A percentile compares a stretch with the other conserved stretches of the same genome.
Evolutionary conservation across 1,284 basidiomycete genomes (phyloP).

Genomic region (Heterobasidion annosum): DNA sequence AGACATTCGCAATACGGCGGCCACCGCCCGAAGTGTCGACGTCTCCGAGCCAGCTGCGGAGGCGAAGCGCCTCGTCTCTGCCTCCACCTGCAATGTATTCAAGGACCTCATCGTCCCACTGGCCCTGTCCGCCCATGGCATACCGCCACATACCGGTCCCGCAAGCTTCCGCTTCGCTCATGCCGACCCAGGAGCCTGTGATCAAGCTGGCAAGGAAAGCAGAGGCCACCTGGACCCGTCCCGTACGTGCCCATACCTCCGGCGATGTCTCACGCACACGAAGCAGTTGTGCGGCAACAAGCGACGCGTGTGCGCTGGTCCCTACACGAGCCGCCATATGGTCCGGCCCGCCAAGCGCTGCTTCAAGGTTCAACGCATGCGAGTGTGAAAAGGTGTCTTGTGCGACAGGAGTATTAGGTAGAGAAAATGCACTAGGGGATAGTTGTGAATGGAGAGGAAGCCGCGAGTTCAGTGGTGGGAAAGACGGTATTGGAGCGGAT

Average conservation of each 20-base stretch:
- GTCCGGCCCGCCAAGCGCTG: constrained; percentile 67
- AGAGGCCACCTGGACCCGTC: constrained; percentile 59
- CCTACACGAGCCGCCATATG: constrained; percentile 67
- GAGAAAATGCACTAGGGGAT: constrained; percentile 53
- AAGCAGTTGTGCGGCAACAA: constrained; percentile 59
- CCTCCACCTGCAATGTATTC: constrained; percentile 64
- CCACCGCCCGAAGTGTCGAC: constrained; percentile 54
- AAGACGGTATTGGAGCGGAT: constrained; percentile 51
- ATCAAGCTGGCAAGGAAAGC: constrained; percentile 66
- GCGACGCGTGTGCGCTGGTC: constrained; percentile 55
- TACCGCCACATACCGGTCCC: constrained; percentile 72
- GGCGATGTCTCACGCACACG: constrained; percentile 67
- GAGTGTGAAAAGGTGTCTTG: constrained; percentile 73
- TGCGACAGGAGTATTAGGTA: constrained; percentile 67
- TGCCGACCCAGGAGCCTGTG: constrained; percentile 59
- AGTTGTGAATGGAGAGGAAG: constrained; percentile 60
- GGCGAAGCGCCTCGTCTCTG: constrained; percentile 57
- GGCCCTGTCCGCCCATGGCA: constrained; percentile 29
- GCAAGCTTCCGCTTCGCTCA: constrained; percentile 69
- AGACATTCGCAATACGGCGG: constrained; percentile 54
- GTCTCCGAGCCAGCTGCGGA: constrained; percentile 68
- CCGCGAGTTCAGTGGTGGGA: constrained; percentile 59
- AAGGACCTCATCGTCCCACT: constrained; percentile 72
- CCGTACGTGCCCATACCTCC: constrained; percentile 66
- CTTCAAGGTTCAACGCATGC: constrained; percentile 64